Conservation (phyloP, 257 asterid species). For the Salvia hispanica region DNA sequence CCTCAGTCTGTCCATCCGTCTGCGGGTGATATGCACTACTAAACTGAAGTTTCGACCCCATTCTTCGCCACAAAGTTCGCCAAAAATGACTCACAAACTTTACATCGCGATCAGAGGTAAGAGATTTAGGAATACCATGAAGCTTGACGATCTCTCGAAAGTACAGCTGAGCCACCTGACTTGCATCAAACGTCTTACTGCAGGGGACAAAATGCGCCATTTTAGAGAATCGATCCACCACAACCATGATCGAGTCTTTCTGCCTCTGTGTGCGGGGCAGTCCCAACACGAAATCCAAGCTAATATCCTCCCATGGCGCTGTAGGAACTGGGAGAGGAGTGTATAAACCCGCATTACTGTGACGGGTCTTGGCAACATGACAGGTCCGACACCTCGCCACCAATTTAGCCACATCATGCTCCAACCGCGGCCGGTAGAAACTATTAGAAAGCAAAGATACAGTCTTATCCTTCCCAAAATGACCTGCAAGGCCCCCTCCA, state of each 20-base stretch:
- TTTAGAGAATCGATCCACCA: background rate
- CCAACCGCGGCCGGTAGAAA: background rate
- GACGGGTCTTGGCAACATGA: background rate
- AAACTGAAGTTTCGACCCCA: too few species aligned
- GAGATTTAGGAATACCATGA: background rate
- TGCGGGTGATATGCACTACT: too few species aligned
- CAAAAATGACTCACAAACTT: too few species aligned
- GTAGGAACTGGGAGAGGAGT: background rate
- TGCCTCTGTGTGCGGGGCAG: background rate
- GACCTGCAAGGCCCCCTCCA: too few species aligned
- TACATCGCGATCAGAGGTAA: too few species aligned
- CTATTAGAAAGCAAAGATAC: background rate
- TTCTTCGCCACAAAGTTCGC: too few species aligned
- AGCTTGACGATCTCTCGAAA: slow-evolving; percentile 6
- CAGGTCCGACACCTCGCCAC: background rate
- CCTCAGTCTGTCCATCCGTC: too few species aligned
- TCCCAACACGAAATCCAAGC: background rate
- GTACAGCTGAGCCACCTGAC: background rate
- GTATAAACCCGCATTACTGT: background rate
- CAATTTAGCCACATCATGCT: background rate
- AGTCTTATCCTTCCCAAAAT: too few species aligned
- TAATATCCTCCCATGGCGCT: background rate
- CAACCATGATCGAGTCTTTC: background rate
- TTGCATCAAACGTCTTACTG: background rate
- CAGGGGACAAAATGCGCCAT: slow-evolving; percentile 18